Base-by-base conservation (phyloP, 345 rosid species). In the Hypericum androsaemum region DNA sequence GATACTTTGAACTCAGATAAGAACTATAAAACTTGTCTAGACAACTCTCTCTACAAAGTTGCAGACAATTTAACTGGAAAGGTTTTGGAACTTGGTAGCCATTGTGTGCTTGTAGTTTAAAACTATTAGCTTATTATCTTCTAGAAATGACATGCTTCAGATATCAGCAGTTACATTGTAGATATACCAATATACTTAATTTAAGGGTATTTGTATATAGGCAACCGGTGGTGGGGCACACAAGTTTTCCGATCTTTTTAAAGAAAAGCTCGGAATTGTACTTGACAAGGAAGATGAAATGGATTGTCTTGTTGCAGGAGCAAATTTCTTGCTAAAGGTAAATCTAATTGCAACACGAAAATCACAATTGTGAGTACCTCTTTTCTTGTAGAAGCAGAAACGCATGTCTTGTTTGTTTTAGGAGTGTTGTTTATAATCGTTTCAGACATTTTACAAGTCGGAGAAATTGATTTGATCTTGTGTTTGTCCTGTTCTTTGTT, bases 291-390 rank as follows among this genome's bases (percentile, higher is more conserved):
- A 46, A 32, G 50, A 46, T 13, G 50, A 46, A 46, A 46, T 46
- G 50, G 50, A 46, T 13, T 46, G 50, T 46, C 50, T 46, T 46
- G 50, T 46, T 13, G 50, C 50, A 1, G 50, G 50, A 46, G 50
- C 50, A 9, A 46, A 46, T 32, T 46, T 46, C 22, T 46, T 46
- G 50, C 50, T 46, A 6, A 46, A 46, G 50, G 50, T 46, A 13
- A 13, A 10, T n/a, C 15, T 13, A 17, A 13, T 14, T 6, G 22
- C 12, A 17, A 11, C 14, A 12, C 11, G 8, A 10, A n/a, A 7
- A n/a, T 44, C 48, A 44, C 8, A 10, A 0, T 44, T 44, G 12
- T 12, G 12, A 22, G 32, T 22, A 22, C 11, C 7, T 44, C 7
- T 44, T 14, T n/a, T 12, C 16, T 3, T 12, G n/a, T 2, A 6